These are phyloP conservation scores for Cryphonectria carpinicola DNA, from an alignment of 2,329 filamentous ascomycete genomes.

Conservation along the genomic window DNA sequence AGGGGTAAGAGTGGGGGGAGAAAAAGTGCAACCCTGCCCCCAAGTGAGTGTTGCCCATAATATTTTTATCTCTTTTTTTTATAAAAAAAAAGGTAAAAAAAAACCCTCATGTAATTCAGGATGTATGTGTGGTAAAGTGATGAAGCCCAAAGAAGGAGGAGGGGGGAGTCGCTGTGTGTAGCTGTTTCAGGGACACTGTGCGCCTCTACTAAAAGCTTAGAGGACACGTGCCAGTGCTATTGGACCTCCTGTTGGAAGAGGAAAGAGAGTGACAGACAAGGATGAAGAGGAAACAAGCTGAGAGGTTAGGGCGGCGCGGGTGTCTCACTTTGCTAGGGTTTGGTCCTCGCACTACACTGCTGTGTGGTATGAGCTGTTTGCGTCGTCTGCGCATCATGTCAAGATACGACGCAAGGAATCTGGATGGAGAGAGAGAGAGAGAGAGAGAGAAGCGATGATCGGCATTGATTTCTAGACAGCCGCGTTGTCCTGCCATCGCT, in stretches of 20 bases:
- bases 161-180: not conserved
- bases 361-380: not conserved
- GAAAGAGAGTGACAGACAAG: no score
- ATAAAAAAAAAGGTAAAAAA: no score
- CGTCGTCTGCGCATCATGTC: not conserved
- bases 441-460: not conserved
- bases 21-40: not conserved
- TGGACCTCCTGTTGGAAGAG: not conserved
- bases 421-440: not conserved
- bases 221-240: not conserved
- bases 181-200: not conserved
- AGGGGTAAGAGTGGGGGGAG: not conserved
- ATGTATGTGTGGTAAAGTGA: not conserved
- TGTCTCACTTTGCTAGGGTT: not conserved
- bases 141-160: not conserved
- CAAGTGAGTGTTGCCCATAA: not conserved
- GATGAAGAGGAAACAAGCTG: not conserved
- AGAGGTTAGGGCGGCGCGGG: not conserved
- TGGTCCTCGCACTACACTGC: not conserved
- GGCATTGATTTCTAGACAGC: not conserved
- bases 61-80: not conserved
- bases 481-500: not conserved
- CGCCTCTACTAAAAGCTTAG: not conserved
- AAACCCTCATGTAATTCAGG: not conserved
- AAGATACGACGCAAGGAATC: not conserved